Percentiles rank a stretch among this genome's conserved stretches.
These are phyloP conservation scores for Lactuca saligna DNA, from an alignment of 129 eudicot species.

Conservation along the genomic window DNA sequence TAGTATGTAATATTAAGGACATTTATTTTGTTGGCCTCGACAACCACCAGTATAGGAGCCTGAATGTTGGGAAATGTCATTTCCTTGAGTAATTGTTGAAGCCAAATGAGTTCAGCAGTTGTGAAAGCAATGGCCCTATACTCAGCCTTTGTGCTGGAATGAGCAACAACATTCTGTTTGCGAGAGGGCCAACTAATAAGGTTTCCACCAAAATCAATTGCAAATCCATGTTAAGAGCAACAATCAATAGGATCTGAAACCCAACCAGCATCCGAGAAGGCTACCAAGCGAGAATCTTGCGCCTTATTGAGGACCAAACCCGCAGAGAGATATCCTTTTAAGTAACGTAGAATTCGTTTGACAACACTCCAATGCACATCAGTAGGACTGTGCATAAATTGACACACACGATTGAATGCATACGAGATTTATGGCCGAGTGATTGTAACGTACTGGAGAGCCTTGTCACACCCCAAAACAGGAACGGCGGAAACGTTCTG, in stretches of 20 bases:
- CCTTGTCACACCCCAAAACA: no score
- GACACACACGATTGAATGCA: background rate
- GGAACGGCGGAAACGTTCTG: no score
- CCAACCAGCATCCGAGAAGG: slow-evolving; percentile 9
- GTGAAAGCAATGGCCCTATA: background rate
- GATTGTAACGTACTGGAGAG: background rate
- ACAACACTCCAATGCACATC: background rate
- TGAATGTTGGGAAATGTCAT: background rate
- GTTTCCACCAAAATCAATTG: slow-evolving; percentile 5
- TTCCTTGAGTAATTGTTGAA: background rate
- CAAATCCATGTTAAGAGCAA: background rate
- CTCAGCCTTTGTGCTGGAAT: background rate
- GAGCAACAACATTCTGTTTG: background rate
- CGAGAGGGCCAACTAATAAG: slow-evolving; percentile 1
- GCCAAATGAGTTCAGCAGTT: background rate
- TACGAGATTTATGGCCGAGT: slow-evolving; percentile 6
- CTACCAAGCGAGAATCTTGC: no score
- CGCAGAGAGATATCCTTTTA: background rate
- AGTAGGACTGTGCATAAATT: slow-evolving; percentile 21
- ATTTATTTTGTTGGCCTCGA: no score
- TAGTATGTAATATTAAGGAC: no score
- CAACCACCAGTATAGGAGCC: no score
- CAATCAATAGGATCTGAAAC: background rate
- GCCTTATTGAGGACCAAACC: background rate
- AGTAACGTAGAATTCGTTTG: slow-evolving; percentile 7